A percentile compares a stretch with the other conserved stretches of the same genome.
Evolutionary conservation across 225 moss, liverwort and hornwort genomes (phyloP).

Genomic region (Thuidium tamariscinum): DNA sequence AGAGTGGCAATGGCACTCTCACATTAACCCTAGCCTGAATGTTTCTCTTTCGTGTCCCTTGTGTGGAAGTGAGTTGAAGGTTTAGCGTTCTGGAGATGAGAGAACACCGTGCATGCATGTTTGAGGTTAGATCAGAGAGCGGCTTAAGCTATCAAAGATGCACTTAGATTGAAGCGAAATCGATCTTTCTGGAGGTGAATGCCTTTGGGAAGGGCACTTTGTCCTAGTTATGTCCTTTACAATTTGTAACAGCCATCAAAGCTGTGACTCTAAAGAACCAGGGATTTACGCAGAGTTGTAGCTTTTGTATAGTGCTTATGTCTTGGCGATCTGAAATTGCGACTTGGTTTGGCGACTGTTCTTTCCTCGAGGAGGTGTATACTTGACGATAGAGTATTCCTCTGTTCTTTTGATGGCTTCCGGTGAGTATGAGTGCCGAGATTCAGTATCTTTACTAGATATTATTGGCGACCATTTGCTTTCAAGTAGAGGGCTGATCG

Average conservation of each 20-base stretch:
- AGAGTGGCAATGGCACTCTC: background rate
- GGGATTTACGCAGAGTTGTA: background rate
- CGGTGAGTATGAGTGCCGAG: background rate
- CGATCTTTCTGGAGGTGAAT: background rate
- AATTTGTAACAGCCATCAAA: background rate
- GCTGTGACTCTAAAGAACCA: background rate
- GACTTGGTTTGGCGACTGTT: background rate
- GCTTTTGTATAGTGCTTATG: background rate
- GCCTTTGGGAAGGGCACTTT: background rate
- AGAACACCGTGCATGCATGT: background rate
- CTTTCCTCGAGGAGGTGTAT: background rate
- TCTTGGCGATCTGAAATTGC: background rate
- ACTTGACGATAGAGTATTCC: background rate
- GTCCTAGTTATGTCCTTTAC: background rate
- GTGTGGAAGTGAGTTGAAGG: background rate
- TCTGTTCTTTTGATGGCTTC: background rate
- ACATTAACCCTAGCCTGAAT: background rate
- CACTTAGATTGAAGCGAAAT: background rate
- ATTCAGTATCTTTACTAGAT: background rate
- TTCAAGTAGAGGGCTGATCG: background rate
- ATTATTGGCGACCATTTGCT: background rate
- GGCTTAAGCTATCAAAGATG: background rate
- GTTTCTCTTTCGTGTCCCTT: background rate
- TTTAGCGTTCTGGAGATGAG: background rate
- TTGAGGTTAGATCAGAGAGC: background rate